Percentiles rank a stretch among this genome's conserved stretches.
Evolutionary conservation across 805 yeast genomes (phyloP).

Genomic region (Myxozyma mucilagina): DNA sequence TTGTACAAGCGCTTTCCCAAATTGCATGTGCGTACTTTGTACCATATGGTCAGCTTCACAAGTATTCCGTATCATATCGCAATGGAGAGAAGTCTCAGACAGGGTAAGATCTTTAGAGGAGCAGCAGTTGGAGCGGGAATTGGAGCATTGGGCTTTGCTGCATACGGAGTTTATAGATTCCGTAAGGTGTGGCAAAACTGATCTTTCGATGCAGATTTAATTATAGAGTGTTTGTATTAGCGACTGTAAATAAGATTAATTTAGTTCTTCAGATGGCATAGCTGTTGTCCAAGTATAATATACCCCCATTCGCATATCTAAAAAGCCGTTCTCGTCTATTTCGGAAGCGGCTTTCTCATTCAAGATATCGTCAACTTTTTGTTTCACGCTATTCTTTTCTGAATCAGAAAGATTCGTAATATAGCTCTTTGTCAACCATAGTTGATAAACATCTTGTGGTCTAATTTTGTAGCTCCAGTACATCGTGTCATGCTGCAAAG

Average conservation of each 20-base stretch:
- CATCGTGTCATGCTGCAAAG: conserved; percentile 42
- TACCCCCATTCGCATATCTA: conserved; percentile 25
- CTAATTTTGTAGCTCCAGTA: conserved; percentile 41
- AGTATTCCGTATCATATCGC: conserved; percentile 64
- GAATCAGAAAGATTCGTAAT: conserved; percentile 48
- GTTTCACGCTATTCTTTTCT: conserved; percentile 42
- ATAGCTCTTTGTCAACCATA: conserved; percentile 59
- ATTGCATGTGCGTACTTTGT: conserved; percentile 46
- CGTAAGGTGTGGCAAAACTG: neutral
- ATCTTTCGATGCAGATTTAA: neutral
- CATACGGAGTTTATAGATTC: conserved; percentile 13
- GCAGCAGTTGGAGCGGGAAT: conserved; percentile 11
- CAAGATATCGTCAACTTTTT: conserved; percentile 40
- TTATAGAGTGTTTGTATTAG: neutral
- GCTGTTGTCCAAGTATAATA: conserved; percentile 26
- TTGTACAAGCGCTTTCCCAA: conserved; percentile 76
- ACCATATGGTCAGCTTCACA: conserved; percentile 87
- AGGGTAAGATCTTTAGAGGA: conserved; percentile 16
- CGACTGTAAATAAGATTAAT: neutral
- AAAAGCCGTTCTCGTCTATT: conserved; percentile 21
- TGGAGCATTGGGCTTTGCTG: conserved; percentile 16
- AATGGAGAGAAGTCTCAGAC: conserved; percentile 11
- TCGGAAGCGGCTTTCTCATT: conserved; percentile 9
- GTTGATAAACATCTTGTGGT: conserved; percentile 46
- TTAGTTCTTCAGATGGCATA: neutral